Evolutionary conservation across 306 rosid species (phyloP).

Genomic region (Senna siamea): DNA sequence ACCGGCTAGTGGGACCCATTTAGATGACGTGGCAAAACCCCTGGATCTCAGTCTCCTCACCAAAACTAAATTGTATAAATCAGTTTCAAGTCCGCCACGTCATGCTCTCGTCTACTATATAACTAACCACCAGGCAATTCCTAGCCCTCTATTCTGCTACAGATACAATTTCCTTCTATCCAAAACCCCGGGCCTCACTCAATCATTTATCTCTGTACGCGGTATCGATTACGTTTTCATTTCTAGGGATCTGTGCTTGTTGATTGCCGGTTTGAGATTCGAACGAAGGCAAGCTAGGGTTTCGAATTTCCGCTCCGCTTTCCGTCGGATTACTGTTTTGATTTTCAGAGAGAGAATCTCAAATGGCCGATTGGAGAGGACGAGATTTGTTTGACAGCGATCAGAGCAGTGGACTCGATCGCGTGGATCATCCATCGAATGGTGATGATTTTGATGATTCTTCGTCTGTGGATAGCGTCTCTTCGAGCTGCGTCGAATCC

Average conservation of each 20-base stretch:
- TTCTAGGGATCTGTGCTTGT: neutral
- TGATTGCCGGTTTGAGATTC: constrained; percentile 11
- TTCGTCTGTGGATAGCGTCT: constrained; percentile 39
- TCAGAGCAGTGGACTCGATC: constrained; percentile 37
- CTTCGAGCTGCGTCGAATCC: constrained; percentile 47
- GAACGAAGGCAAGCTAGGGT: constrained; percentile 27
- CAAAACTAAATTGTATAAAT: constrained; percentile 31
- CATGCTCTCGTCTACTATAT: constrained; percentile 37
- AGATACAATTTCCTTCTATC: constrained; percentile 43
- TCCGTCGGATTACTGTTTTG: no score
- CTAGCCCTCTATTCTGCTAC: neutral
- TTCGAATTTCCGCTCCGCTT: neutral
- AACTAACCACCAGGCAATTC: neutral
- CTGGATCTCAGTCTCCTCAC: constrained; percentile 53
- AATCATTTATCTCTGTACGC: constrained; percentile 31
- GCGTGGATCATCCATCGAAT: constrained; percentile 39
- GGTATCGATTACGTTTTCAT: neutral
- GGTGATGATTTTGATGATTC: constrained; percentile 56
- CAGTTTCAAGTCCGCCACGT: constrained; percentile 68
- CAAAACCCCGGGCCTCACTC: neutral
- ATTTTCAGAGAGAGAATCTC: constrained; percentile 15
- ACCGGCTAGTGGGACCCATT: constrained; percentile 23
- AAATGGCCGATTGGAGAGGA: constrained; percentile 60
- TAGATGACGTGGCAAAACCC: constrained; percentile 41
- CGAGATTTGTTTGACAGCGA: constrained; percentile 47